These are phyloP conservation scores for Paraurostyla sp. DNA, from an alignment of 73 alveolate species.

Conservation along the genomic window DNA sequence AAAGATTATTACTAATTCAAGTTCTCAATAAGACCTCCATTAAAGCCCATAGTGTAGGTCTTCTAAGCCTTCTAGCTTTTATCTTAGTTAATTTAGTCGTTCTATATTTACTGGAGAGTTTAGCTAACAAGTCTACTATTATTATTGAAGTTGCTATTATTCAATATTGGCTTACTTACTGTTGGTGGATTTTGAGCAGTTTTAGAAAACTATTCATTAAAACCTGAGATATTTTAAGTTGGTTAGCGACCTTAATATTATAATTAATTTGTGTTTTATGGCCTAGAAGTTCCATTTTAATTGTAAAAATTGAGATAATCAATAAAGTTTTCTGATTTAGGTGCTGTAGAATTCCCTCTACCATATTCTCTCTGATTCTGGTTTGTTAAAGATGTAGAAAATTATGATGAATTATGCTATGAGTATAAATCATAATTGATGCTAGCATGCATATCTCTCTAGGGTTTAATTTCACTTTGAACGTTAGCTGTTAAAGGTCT, in stretches of 20 bases:
- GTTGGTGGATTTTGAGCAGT: too few species aligned
- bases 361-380: background rate
- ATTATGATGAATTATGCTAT: background rate
- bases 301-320: background rate
- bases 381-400: constrained; percentile 14
- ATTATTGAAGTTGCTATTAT: background rate
- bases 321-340: background rate
- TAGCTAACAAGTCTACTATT: background rate
- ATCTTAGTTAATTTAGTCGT: background rate
- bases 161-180: background rate
- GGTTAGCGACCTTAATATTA: too few species aligned
- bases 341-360: background rate
- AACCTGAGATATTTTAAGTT: too few species aligned
- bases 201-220: too few species aligned
- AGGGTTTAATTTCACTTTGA: background rate
- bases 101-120: background rate
- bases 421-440: constrained; percentile 4
- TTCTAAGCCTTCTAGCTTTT: background rate
- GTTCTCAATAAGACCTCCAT: constrained; percentile 18
- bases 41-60: constrained; percentile 23
- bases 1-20: background rate
- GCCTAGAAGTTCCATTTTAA: too few species aligned
- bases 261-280: too few species aligned
- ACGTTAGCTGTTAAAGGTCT: background rate
- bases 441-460: background rate